A percentile compares a stretch with the other conserved stretches of the same genome.
These are phyloP conservation scores for Fusarium incarnatum DNA, from an alignment of 2,329 filamentous ascomycete genomes.

Conservation along the genomic window DNA sequence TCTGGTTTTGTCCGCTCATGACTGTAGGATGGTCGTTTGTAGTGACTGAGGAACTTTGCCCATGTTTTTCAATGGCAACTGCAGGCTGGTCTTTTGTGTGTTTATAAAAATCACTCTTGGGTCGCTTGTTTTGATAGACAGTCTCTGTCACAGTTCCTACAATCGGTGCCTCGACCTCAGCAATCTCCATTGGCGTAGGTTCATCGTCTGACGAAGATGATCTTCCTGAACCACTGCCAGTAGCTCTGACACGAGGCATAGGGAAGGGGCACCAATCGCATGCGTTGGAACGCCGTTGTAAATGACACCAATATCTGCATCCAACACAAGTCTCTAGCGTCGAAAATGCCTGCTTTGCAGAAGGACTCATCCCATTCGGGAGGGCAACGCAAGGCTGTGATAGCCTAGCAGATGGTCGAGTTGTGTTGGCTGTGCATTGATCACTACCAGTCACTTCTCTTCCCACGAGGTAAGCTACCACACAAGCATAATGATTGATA, in stretches of 20 bases:
- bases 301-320: conserved; percentile 48
- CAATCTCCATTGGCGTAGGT: conserved; percentile 15
- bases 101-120: not conserved
- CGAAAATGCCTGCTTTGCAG: conserved; percentile 39
- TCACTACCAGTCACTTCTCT: conserved; percentile 38
- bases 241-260: not conserved
- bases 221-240: not conserved
- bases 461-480: conserved; percentile 50
- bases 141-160: not conserved
- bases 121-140: not conserved
- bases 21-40: not conserved
- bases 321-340: conserved; percentile 45
- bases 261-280: conserved; percentile 43
- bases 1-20: conserved; percentile 1
- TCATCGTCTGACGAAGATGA: conserved; percentile 12
- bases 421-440: conserved; percentile 31
- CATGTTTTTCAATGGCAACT: too few relatives aligned
- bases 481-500: conserved; percentile 44
- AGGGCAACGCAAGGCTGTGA: conserved; percentile 47
- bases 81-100: not conserved
- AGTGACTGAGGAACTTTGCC: too few relatives aligned
- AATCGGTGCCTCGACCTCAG: conserved; percentile 1
- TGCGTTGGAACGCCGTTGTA: conserved; percentile 40
- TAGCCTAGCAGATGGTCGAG: conserved; percentile 34
- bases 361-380: conserved; percentile 30